Conservation (phyloP, 305 asterid genomes). For the Fraxinus sp. region DNA sequence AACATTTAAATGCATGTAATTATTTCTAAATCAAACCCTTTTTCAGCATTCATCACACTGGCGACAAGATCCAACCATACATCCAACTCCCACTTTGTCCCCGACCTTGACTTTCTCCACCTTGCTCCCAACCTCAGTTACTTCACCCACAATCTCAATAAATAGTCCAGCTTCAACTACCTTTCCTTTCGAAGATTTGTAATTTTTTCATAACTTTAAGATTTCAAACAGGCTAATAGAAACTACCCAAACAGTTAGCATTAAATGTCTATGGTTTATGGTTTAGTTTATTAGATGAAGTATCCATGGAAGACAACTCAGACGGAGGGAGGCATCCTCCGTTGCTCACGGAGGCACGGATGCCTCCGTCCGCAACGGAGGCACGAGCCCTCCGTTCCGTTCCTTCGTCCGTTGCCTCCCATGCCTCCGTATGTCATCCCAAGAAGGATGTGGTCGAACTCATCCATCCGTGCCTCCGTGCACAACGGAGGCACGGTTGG, state of each 20-base stretch:
- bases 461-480: no score
- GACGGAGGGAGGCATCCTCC: no score
- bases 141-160: slow-evolving; percentile 50
- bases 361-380: no score
- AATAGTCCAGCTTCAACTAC: slow-evolving; percentile 29
- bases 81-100: no score
- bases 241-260: background rate
- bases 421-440: background rate
- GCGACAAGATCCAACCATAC: no score
- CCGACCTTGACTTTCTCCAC: slow-evolving; percentile 20
- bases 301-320: background rate
- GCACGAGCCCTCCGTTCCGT: no score
- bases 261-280: background rate
- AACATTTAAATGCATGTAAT: no score
- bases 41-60: no score
- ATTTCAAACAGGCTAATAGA: background rate
- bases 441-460: background rate
- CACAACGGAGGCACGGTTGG: background rate
- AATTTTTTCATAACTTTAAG: background rate
- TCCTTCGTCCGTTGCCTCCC: no score
- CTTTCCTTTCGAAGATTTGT: slow-evolving; percentile 17
- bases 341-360: no score
- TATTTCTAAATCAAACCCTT: no score
- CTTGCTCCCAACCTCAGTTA: slow-evolving; percentile 54
- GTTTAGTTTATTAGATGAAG: background rate